Conservation (phyloP, 192 early-diverging fungal genomes). For the Phycomyces nitens region DNA sequence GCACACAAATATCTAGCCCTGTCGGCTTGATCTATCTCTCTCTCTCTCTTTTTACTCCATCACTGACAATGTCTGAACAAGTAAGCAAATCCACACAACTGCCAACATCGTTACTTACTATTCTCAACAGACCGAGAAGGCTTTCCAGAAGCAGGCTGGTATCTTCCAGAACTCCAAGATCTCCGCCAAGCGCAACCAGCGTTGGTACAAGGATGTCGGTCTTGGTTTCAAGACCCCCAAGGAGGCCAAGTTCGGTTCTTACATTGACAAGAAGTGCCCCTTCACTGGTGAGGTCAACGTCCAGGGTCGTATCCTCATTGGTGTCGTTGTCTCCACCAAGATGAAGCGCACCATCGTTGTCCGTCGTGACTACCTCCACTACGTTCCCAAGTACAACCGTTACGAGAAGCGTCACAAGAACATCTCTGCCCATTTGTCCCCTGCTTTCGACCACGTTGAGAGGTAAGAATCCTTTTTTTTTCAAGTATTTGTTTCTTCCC, state of each 20-base stretch:
- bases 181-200: constrained; percentile 66
- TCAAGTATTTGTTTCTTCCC: constrained; percentile 10
- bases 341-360: constrained; percentile 99
- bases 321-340: constrained; percentile 90
- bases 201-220: constrained; percentile 99
- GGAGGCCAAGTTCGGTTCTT: constrained; percentile 94
- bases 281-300: constrained; percentile 94
- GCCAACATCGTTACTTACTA: not conserved
- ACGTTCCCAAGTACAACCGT: constrained; percentile 99
- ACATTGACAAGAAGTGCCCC: constrained; percentile 99
- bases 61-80: constrained; percentile 3
- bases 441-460: constrained; percentile 87
- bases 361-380: constrained; percentile 99
- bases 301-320: constrained; percentile 95
- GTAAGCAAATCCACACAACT: not conserved
- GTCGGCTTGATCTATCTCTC: not conserved
- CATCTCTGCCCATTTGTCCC: constrained; percentile 93
- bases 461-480: constrained; percentile 22
- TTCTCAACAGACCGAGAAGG: constrained; percentile 76
- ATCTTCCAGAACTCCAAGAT: constrained; percentile 92
- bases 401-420: constrained; percentile 99
- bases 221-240: constrained; percentile 99
- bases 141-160: constrained; percentile 95
- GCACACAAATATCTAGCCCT: not conserved
- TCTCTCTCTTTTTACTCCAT: constrained; percentile 1